Percentiles rank a stretch among this genome's conserved stretches.
Conservation (phyloP, 331 rosid genomes). For the Rhamnella rubrinervis region DNA sequence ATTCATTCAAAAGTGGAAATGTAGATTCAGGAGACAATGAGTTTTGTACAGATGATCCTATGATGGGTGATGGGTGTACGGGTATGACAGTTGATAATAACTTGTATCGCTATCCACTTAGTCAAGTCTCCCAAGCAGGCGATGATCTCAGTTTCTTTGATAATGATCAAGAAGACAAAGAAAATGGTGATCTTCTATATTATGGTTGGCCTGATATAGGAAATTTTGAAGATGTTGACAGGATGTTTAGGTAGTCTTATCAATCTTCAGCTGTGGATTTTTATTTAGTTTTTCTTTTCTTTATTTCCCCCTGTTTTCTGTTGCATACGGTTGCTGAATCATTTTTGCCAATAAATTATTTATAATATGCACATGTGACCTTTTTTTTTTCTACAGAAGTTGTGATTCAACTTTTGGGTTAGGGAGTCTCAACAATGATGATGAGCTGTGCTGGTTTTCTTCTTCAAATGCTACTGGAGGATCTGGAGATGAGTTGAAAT, state of each 20-base stretch:
- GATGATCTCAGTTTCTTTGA: slow-evolving; percentile 71
- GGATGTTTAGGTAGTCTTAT: slow-evolving; percentile 67
- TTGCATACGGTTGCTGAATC: no score
- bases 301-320: slow-evolving; percentile 7
- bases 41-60: slow-evolving; percentile 46
- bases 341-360: no score
- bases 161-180: slow-evolving; percentile 40
- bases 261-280: slow-evolving; percentile 20
- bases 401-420: slow-evolving; percentile 72
- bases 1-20: slow-evolving; percentile 47
- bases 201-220: slow-evolving; percentile 76
- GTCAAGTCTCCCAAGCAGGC: slow-evolving; percentile 51
- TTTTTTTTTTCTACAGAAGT: slow-evolving; percentile 40
- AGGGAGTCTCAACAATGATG: slow-evolving; percentile 62
- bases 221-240: slow-evolving; percentile 79
- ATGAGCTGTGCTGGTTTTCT: slow-evolving; percentile 67
- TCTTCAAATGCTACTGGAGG: slow-evolving; percentile 54
- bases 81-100: slow-evolving; percentile 45
- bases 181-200: slow-evolving; percentile 31
- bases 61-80: slow-evolving; percentile 46
- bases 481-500: slow-evolving; percentile 56
- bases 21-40: slow-evolving; percentile 43
- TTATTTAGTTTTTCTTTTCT: background rate
- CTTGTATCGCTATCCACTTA: slow-evolving; percentile 45
- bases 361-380: slow-evolving; percentile 4